phyloP scores from a whole-genome alignment of 1,139 yeast genomes.

The Blastobotrys elegans region DNA sequence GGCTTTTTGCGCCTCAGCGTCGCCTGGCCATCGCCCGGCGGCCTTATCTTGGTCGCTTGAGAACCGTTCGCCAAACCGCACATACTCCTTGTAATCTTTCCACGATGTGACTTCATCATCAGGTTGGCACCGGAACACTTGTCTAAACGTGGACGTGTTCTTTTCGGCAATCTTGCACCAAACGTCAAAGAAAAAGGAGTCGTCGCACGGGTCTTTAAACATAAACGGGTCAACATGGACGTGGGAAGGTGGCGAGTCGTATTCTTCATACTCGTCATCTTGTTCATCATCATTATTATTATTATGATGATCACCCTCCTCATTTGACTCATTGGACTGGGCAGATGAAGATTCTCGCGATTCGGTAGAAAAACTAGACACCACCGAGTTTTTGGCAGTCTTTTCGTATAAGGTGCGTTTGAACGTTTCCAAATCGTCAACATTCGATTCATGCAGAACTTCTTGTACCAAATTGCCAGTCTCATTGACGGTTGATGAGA shows the following conservation, averaged over 20 bases:
- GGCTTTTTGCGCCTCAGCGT: slow-evolving; percentile 5
- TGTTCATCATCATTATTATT: slow-evolving; percentile 12
- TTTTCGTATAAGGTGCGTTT: slow-evolving; percentile 21
- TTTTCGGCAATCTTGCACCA: slow-evolving; percentile 84
- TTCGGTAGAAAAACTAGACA: slow-evolving; percentile 5
- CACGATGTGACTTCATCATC: slow-evolving; percentile 84
- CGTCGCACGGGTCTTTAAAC: slow-evolving; percentile 80
- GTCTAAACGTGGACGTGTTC: slow-evolving; percentile 74
- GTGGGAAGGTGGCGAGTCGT: slow-evolving; percentile 1
- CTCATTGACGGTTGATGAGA: slow-evolving; percentile 1
- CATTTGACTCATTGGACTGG: neutral
- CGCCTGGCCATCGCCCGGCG: slow-evolving; percentile 14
- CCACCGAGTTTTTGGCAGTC: slow-evolving; percentile 10
- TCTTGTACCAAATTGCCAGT: slow-evolving; percentile 11
- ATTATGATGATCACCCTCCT: neutral
- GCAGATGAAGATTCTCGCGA: neutral
- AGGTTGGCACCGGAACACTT: slow-evolving; percentile 92
- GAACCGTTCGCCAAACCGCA: slow-evolving; percentile 33
- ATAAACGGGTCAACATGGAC: slow-evolving; percentile 69
- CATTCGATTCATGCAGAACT: slow-evolving; percentile 12
- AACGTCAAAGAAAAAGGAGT: slow-evolving; percentile 75
- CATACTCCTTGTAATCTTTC: slow-evolving; percentile 78
- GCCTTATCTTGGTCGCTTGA: slow-evolving; percentile 32
- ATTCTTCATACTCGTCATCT: neutral
- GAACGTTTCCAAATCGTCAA: slow-evolving; percentile 18